Conservation (phyloP, 305 asterid genomes). For the Andrographis paniculata region DNA sequence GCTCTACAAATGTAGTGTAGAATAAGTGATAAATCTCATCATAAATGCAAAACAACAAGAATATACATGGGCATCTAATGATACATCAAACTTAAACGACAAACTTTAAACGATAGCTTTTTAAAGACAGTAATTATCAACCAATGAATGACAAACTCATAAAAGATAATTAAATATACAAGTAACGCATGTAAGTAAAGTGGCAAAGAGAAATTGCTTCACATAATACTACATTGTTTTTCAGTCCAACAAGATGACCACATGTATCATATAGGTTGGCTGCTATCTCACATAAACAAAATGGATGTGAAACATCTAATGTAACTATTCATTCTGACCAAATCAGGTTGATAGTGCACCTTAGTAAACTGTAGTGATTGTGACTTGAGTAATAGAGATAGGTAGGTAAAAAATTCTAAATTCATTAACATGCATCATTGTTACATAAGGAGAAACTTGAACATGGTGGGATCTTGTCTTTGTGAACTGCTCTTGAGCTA, state of each 20-base stretch:
- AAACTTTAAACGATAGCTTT: neutral
- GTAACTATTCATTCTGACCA: slow-evolving; percentile 7
- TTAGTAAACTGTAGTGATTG: no score
- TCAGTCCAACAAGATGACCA: slow-evolving; percentile 10
- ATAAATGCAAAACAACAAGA: slow-evolving; percentile 13
- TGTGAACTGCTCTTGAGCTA: neutral
- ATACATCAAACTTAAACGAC: slow-evolving; percentile 10
- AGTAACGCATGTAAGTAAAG: slow-evolving; percentile 3
- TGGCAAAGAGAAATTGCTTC: slow-evolving; percentile 6
- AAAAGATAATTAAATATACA: neutral
- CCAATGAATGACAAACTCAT: neutral
- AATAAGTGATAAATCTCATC: slow-evolving; percentile 14
- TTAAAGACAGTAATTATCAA: neutral
- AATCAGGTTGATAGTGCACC: neutral
- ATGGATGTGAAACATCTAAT: slow-evolving; percentile 9
- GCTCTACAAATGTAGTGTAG: slow-evolving; percentile 69
- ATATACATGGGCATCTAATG: neutral
- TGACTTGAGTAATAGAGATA: no score
- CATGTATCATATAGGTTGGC: slow-evolving; percentile 9
- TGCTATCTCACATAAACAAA: slow-evolving; percentile 13
- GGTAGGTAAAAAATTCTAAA: neutral
- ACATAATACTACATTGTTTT: no score
- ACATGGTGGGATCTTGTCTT: neutral
- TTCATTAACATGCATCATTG: neutral
- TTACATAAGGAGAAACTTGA: neutral